Evolutionary conservation across 2,329 filamentous ascomycete species (phyloP), one percentile per base, ranked within the genome.

Genomic region (Aspergillus costaricaensis): DNA sequence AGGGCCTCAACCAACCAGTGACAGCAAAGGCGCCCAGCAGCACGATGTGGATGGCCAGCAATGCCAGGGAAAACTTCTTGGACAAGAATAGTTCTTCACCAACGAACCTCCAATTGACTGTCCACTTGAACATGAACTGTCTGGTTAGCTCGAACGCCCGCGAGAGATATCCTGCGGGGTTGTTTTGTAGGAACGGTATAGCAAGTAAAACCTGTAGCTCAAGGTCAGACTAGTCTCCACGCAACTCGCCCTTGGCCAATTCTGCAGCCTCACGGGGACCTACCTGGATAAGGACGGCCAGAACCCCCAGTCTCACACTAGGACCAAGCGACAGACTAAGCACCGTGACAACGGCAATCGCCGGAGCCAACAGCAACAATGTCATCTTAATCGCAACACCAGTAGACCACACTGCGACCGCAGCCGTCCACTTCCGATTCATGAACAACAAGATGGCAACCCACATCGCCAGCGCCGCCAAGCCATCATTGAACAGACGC

Each of bases 21-120:
- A 80, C 72, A 53, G 88, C 78, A 74, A 96, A 96, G 38, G 85
- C 73, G 25, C 81, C 68, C 23, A 97, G 82, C n/a, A 92, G 80
- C 8, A 80, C 74, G 25, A 81, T 80, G 73, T 97, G 92, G 58
- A 86, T 72, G 1, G 76, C 81, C 25, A 96, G 81, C 54, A 97
- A 82, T 14, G 79, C 76, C 17, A 88, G 68, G 25, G 92, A 86
- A 72, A 96, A 96, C 2, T 79, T 74, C 61, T 80, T 85, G 67
- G 87, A 89, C 50, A 96, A 83, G 70, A 99, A 99, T 0, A 80
- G 77, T 6, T 90, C 85, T 76, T 97, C 92, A 15, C 90, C 88
- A n/a, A 97, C 79, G 74, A 98, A 98, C 57, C 93, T 88, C 95
- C 95, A 99, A 77, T 99, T 99, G 67, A 99, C 95, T 0, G 95